These are phyloP conservation scores for Mucor circinelloides DNA, from an alignment of 371 early-diverging fungal genomes.

Conservation along the genomic window DNA sequence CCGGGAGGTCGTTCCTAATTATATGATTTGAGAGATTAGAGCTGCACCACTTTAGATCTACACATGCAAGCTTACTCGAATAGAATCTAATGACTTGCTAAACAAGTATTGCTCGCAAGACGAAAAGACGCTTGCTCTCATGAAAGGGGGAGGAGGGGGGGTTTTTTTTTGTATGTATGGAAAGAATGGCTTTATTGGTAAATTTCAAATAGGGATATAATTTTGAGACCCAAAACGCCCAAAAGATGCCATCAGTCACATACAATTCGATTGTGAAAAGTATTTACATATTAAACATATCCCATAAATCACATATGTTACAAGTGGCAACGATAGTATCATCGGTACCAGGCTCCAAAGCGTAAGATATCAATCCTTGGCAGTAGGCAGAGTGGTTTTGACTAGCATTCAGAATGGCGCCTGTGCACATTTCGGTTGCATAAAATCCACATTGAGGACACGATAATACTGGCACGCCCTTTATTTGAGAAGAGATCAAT, in stretches of 20 bases:
- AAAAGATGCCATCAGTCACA: neutral
- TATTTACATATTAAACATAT: constrained; percentile 25
- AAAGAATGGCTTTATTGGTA: neutral
- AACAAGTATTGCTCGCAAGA: neutral
- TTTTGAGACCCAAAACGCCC: neutral
- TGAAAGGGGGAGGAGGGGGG: no score
- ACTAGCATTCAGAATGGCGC: neutral
- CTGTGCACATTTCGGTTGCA: constrained; percentile 5
- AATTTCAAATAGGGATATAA: neutral
- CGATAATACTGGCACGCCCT: neutral
- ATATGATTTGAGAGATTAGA: neutral
- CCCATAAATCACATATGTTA: constrained; percentile 23
- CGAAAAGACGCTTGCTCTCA: neutral
- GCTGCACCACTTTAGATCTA: neutral
- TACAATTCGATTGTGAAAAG: neutral
- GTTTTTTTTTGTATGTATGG: no score
- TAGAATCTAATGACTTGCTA: neutral
- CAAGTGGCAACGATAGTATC: constrained; percentile 17
- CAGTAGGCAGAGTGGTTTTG: constrained; percentile 4
- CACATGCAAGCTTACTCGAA: neutral
- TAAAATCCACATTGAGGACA: constrained; percentile 26
- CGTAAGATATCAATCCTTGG: constrained; percentile 3
- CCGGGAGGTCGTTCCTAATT: neutral
- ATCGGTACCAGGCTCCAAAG: constrained; percentile 22
- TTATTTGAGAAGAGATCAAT: neutral